Evolutionary conservation across 768 basidiomycete genomes (phyloP), one percentile per base, ranked within the genome.

Genomic region (Tylopilus plumbeoviolaceoides): DNA sequence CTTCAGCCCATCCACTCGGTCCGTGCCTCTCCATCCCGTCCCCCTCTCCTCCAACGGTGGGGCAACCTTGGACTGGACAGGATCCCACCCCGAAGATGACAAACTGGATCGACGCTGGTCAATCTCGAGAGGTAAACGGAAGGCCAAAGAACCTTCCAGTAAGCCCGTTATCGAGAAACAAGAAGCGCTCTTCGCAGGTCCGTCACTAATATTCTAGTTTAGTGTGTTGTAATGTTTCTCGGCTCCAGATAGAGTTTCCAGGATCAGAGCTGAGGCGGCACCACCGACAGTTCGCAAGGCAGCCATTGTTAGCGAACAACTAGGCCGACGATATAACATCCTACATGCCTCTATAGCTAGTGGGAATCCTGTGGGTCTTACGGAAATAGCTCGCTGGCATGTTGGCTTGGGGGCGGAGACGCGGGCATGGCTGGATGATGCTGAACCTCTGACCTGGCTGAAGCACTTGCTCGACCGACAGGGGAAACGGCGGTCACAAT

Each of bases 391-490:
- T 28, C 79, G 77, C 18, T 91, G 89, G 89, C 80, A 82, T 58
- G 65, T 71, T n/a, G 66, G 69, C 28, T 81, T 81, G 51, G 77
- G 79, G 28, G 59, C 68, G 9, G 60, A 73, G n/a, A 67, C 78
- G 9, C 79, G 73, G 53, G 66, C 72, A n/a, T 73, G 78, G 25
- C 63, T 90, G 23, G 85, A 85, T 50, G 75, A 77, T 48, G 76
- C 79, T 0, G 89, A 91, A 61, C 85, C 88, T 7, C 73, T 86
- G 43, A 81, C 82, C 7, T 91, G 88, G 89, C 69, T 89, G 27
- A 85, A 81, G 60, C 85, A 89, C 52, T 63, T 78, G 56, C 71
- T 81, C 44, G 79, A 84, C 44, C 81, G 73, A 54, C 75, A 64
- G 48, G 67, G 67, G 38, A 64, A 60, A 42, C 71, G 62, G 45